These are phyloP conservation scores for Diplodia sapinea DNA, from an alignment of 2,329 filamentous ascomycete species.

Conservation along the genomic window DNA sequence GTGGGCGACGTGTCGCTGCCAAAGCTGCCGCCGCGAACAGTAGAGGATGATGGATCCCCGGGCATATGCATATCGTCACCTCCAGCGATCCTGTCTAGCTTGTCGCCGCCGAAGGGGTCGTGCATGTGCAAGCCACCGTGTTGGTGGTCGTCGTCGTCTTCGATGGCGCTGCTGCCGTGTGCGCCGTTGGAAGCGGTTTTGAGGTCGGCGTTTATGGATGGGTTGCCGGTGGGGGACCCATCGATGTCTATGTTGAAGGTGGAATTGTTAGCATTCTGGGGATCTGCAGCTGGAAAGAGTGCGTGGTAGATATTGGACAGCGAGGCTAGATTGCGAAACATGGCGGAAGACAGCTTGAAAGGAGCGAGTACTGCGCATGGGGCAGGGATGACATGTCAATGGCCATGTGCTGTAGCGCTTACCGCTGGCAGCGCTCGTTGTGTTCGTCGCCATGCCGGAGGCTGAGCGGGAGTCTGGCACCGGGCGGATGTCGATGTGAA, in stretches of 20 bases:
- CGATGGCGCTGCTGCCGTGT: slow-evolving; percentile 1
- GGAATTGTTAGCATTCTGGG: background rate
- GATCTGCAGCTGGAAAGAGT: background rate
- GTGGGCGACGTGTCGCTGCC: slow-evolving; percentile 19
- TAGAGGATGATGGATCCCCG: background rate
- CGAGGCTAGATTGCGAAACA: background rate
- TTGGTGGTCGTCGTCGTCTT: slow-evolving; percentile 36
- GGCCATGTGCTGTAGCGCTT: background rate
- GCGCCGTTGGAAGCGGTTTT: background rate
- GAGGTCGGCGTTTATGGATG: slow-evolving; percentile 28
- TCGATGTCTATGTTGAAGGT: slow-evolving; percentile 34
- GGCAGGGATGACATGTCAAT: background rate
- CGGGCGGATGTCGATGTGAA: slow-evolving; percentile 31
- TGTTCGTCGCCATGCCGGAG: slow-evolving; percentile 27
- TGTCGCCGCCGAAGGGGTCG: slow-evolving; percentile 39
- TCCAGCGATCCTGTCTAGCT: slow-evolving; percentile 37
- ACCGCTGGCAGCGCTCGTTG: slow-evolving; percentile 20
- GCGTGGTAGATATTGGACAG: background rate
- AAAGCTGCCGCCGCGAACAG: background rate
- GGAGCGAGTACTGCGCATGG: background rate
- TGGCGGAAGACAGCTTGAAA: background rate
- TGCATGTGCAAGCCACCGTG: slow-evolving; percentile 29
- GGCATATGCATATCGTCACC: slow-evolving; percentile 36
- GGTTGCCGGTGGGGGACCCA: slow-evolving; percentile 35
- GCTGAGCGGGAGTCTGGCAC: slow-evolving; percentile 12